A percentile compares a stretch with the other conserved stretches of the same genome.
Conservation (phyloP, 148 eudicot species). For the Rhododendron ovatum region DNA sequence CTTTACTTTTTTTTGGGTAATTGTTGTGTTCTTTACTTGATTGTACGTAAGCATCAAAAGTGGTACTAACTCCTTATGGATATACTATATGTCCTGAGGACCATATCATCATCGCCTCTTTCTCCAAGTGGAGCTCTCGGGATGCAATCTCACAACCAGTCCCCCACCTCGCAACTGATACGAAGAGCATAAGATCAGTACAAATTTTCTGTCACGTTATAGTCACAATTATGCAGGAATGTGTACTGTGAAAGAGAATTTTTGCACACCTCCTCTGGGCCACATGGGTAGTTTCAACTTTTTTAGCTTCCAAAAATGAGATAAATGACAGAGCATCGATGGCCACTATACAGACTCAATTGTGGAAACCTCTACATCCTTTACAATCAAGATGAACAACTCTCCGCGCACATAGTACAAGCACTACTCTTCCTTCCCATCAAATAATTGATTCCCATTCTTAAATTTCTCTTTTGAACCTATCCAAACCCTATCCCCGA, state of each 20-base stretch:
- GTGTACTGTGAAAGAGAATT: conserved; percentile 7
- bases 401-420: neutral
- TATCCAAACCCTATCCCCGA: neutral
- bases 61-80: too few species aligned
- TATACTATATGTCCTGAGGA: too few species aligned
- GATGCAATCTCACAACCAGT: neutral
- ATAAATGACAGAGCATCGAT: conserved; percentile 6
- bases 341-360: neutral
- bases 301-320: neutral
- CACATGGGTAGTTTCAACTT: conserved; percentile 11
- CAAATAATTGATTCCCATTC: conserved; percentile 8
- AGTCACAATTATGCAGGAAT: conserved; percentile 7
- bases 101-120: neutral
- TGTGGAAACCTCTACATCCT: neutral
- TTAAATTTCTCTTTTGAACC: neutral
- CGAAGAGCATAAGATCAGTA: neutral
- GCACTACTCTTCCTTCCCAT: conserved; percentile 1
- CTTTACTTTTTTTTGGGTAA: too few species aligned
- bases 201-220: neutral
- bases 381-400: neutral
- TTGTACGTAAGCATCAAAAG: too few species aligned
- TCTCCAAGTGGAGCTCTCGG: neutral
- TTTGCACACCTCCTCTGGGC: neutral
- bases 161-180: neutral
- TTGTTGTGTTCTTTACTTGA: neutral